Evolutionary conservation across 257 asterid species (phyloP).

Genomic region (Anisodus tanguticus): DNA sequence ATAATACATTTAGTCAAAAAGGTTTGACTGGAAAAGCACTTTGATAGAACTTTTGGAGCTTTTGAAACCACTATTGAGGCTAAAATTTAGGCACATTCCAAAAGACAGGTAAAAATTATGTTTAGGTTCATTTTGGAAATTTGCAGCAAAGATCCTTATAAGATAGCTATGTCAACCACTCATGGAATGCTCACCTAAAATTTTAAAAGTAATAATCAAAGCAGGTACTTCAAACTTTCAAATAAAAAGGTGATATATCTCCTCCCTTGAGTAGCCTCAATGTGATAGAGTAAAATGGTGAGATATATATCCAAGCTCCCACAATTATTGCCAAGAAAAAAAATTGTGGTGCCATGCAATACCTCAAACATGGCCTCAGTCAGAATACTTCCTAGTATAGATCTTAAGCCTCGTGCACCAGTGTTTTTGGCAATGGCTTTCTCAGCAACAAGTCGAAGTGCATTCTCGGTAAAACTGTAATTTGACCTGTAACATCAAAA

Average conservation of each 20-base stretch:
- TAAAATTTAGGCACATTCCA: neutral
- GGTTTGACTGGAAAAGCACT: neutral
- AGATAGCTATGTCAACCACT: neutral
- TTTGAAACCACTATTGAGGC: neutral
- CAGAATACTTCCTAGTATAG: conserved; percentile 78
- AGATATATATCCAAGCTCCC: neutral
- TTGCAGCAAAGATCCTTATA: neutral
- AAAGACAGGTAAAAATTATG: neutral
- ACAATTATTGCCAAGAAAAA: neutral
- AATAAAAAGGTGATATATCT: neutral
- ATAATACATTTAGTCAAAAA: neutral
- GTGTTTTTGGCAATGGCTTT: conserved; percentile 78
- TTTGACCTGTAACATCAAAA: conserved; percentile 54
- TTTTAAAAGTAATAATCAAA: neutral
- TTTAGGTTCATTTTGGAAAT: neutral
- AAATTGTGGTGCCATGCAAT: conserved; percentile 12
- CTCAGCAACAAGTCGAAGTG: conserved; percentile 74
- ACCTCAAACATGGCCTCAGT: conserved; percentile 97
- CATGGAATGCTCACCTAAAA: neutral
- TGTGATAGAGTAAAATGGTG: neutral
- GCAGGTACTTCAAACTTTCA: conserved; percentile 23
- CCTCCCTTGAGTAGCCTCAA: neutral
- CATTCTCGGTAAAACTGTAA: conserved; percentile 65
- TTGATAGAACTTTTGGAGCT: neutral
- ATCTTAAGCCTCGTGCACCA: conserved; percentile 96